phyloP scores from a whole-genome alignment of 495 filamentous ascomycete species.

The Penicillium ochrochloron region DNA sequence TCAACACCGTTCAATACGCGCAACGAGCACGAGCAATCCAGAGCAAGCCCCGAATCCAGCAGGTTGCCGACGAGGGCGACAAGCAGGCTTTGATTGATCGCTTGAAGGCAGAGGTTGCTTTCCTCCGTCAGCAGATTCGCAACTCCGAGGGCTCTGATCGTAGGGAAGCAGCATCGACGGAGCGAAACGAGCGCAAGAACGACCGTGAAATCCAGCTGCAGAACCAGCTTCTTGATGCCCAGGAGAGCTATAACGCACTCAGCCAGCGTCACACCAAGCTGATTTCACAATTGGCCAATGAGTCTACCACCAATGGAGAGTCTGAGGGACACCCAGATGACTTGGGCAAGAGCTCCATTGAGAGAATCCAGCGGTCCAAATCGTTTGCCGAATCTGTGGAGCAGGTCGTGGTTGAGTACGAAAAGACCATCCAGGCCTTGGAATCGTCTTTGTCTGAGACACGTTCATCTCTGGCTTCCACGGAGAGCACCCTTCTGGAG shows the following conservation, averaged over 20 bases:
- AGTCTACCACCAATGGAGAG: conserved; percentile 61
- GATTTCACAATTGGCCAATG: conserved; percentile 90
- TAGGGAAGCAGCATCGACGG: conserved; percentile 61
- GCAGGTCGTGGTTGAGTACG: conserved; percentile 94
- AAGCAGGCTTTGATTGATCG: conserved; percentile 95
- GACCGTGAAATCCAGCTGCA: conserved; percentile 90
- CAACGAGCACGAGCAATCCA: conserved; percentile 96
- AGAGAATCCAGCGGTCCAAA: conserved; percentile 89
- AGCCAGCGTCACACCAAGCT: conserved; percentile 91
- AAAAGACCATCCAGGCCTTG: conserved; percentile 95
- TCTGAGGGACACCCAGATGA: conserved; percentile 60
- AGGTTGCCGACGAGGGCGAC: conserved; percentile 85
- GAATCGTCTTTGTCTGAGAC: conserved; percentile 93
- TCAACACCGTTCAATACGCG: conserved; percentile 97
- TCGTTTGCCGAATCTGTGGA: conserved; percentile 95
- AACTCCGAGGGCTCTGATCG: conserved; percentile 66
- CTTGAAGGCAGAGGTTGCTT: conserved; percentile 90
- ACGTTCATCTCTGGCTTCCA: conserved; percentile 77
- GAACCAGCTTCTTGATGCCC: conserved; percentile 88
- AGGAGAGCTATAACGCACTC: conserved; percentile 92
- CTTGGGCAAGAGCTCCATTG: conserved; percentile 79
- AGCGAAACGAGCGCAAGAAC: conserved; percentile 77
- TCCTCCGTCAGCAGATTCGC: conserved; percentile 91
- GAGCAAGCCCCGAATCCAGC: conserved; percentile 95
- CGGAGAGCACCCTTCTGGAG: conserved; percentile 84